Evolutionary conservation across 176 grass and related monocot genomes (phyloP), one percentile per base, ranked within the genome.

Genomic region (Alopecurus myosuroides): DNA sequence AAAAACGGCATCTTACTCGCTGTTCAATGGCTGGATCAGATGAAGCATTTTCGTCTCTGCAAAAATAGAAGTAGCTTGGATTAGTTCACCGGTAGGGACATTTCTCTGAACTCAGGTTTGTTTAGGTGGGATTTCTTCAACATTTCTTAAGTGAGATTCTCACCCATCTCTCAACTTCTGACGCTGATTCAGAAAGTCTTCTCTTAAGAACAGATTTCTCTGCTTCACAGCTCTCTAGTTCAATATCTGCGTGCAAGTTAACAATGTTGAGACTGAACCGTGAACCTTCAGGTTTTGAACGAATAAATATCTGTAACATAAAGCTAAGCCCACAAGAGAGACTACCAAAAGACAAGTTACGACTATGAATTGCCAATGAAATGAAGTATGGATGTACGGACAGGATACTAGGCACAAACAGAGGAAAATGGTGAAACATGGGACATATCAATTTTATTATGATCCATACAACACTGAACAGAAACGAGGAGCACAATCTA

Each of bases 151-250:
- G 48, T 17, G 34, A 83, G 55, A 36, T 65, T 69, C 90, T 92
- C 35, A 97, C 95, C 95, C 92, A 94, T 93, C 88, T 85, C 75
- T 97, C 95, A 88, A 93, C 76, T 93, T 97, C 95, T 65, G 83
- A 84, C 58, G 93, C 88, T 65, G 92, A 94, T 89, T 94, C 92
- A 86, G 92, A 94, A 89, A 97, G 92, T 78, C 90, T 92, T 82
- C 92, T 91, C 82, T 82, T 91, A 67, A 97, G 88, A 80, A 88
- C 90, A 71, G 86, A 77, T 67, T 94, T 97, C 72, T 97, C 92
- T 74, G 76, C 78, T 89, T 94, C 86, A 18, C 95, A 97, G 33
- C 70, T 85, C 74, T 92, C 90, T 18, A 89, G 50, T 57, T 86
- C 88, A 69, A 90, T 89, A 87, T 97, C 92, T 97, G 83, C 45